Conservation (phyloP, 306 rosid species). For the Inga oerstediana region DNA sequence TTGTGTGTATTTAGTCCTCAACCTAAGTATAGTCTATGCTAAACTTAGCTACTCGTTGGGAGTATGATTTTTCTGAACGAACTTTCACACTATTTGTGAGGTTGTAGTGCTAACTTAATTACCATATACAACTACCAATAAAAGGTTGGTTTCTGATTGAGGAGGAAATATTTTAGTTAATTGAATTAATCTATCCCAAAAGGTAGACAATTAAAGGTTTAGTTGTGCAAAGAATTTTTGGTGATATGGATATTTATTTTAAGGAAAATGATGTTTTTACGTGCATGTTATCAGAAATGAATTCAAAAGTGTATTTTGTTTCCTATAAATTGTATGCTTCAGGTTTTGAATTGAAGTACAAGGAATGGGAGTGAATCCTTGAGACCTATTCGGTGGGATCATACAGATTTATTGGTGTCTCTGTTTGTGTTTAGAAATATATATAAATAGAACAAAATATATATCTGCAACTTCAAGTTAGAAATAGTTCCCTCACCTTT, state of each 20-base stretch:
- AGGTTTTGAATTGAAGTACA: background rate
- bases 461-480: too few relatives aligned
- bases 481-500: too few relatives aligned
- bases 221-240: background rate
- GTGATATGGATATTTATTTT: background rate
- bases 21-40: too few relatives aligned
- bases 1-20: too few relatives aligned
- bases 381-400: background rate
- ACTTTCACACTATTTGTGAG: background rate
- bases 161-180: background rate
- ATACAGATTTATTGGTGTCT: background rate
- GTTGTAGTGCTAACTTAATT: background rate
- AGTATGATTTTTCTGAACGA: background rate
- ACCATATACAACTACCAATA: background rate
- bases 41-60: background rate
- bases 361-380: background rate
- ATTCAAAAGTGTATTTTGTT: background rate
- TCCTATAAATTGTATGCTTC: background rate
- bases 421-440: background rate
- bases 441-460: background rate
- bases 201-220: background rate
- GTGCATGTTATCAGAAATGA: background rate
- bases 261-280: background rate
- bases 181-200: background rate
- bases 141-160: background rate